phyloP scores from a whole-genome alignment of 2,329 filamentous ascomycete genomes.

The Epichloe baconii region DNA sequence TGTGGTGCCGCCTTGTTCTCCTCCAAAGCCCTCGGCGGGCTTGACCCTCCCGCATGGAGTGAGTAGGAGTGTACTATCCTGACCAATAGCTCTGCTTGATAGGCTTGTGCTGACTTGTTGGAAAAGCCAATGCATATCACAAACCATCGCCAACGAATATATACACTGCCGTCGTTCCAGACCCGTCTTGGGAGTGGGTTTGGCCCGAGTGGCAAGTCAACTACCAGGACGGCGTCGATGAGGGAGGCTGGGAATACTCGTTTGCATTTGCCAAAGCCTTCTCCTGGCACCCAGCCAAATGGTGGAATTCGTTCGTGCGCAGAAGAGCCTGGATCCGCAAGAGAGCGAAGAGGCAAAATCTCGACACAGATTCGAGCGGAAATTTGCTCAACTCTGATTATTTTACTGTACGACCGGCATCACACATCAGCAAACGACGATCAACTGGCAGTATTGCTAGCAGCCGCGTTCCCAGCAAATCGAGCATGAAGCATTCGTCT shows the following conservation, averaged over 20 bases:
- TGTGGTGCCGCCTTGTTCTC: slow-evolving; percentile 90
- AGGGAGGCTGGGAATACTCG: slow-evolving; percentile 93
- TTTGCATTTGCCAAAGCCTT: slow-evolving; percentile 67
- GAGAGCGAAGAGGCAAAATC: slow-evolving; percentile 47
- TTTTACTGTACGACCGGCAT: slow-evolving; percentile 58
- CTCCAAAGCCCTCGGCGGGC: slow-evolving; percentile 65
- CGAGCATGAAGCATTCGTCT: slow-evolving; percentile 23
- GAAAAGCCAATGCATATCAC: slow-evolving; percentile 46
- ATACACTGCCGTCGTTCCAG: slow-evolving; percentile 79
- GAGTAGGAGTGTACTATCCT: slow-evolving; percentile 8
- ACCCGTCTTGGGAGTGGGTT: slow-evolving; percentile 89
- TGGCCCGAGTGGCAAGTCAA: slow-evolving; percentile 53
- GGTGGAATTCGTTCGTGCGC: slow-evolving; percentile 93
- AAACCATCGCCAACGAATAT: slow-evolving; percentile 53
- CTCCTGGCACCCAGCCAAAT: slow-evolving; percentile 79
- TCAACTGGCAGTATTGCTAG: slow-evolving; percentile 21
- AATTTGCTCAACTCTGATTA: slow-evolving; percentile 66
- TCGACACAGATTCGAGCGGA: slow-evolving; percentile 35
- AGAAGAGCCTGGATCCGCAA: slow-evolving; percentile 78
- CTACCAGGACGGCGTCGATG: slow-evolving; percentile 64
- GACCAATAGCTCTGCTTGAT: background rate
- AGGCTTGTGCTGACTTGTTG: slow-evolving; percentile 1
- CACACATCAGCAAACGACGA: slow-evolving; percentile 17
- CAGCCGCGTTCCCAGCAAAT: slow-evolving; percentile 21
- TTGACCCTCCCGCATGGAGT: slow-evolving; percentile 78